Conservation (phyloP, 495 filamentous ascomycete species). For the Neurospora sp. region DNA sequence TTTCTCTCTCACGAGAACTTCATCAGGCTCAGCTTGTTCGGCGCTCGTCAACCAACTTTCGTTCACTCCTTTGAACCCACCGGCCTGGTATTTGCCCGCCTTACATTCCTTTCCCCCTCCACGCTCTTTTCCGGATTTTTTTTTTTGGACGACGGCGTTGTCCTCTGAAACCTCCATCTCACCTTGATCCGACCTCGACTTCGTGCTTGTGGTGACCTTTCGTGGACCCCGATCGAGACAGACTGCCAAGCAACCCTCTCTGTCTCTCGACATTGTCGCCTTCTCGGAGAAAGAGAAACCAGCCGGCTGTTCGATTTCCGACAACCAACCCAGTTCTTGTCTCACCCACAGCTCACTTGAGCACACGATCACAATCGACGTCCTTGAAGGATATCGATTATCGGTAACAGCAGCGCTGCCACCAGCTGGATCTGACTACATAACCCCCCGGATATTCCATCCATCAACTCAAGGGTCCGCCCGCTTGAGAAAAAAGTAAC, state of each 20-base stretch:
- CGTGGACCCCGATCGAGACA: slow-evolving; percentile 12
- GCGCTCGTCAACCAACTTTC: slow-evolving; percentile 10
- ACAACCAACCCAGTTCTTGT: slow-evolving; percentile 22
- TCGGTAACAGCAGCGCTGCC: slow-evolving; percentile 25
- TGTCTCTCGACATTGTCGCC: slow-evolving; percentile 17
- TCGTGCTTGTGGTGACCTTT: slow-evolving; percentile 4
- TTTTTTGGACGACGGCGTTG: slow-evolving; percentile 12
- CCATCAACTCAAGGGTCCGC: not conserved
- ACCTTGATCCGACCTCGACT: slow-evolving; percentile 5
- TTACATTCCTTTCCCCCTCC: not conserved
- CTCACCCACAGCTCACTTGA: slow-evolving; percentile 15
- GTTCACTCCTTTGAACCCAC: slow-evolving; percentile 13
- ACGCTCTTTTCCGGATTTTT: slow-evolving; percentile 1
- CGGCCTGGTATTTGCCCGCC: not conserved
- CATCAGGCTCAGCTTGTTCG: slow-evolving; percentile 2
- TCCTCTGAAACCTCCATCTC: not conserved
- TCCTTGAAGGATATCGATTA: slow-evolving; percentile 26
- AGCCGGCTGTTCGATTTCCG: slow-evolving; percentile 21
- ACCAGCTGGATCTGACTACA: slow-evolving; percentile 29
- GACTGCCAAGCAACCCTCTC: slow-evolving; percentile 2
- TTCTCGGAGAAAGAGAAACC: slow-evolving; percentile 9
- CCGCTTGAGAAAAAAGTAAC: not conserved
- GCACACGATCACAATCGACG: slow-evolving; percentile 15
- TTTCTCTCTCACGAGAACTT: slow-evolving; percentile 13
- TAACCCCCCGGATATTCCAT: slow-evolving; percentile 3